Base-by-base conservation (phyloP, 495 filamentous ascomycete species). In the Xylaria flabelliformis region DNA sequence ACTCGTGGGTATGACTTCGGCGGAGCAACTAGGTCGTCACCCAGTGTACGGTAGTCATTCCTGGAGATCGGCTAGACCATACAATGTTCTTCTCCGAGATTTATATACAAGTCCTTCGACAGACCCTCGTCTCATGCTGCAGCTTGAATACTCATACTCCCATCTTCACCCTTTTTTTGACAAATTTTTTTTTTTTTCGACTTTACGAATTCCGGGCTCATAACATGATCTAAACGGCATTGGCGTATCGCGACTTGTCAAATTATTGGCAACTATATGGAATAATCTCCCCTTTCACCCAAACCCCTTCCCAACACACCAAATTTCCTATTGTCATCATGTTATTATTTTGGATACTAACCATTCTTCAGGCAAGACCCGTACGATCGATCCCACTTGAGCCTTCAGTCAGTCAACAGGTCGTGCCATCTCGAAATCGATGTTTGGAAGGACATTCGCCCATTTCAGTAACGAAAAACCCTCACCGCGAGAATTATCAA, bases 21-120 rank as follows among this genome's bases (percentile, higher is more conserved):
- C 48, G 24, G 24, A 64, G 36, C 72, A 72, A 74, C 58, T 64
- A 73, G 72, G 48, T 62, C 73, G 68, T 79, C 74, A 66, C 51
- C 76, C 46, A 61, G 77, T 58, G 67, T 70, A 76, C 75, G 69
- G 48, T 48, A 71, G 42, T 67, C 78, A 78, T 78, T 80, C 78
- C 70, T 77, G 32, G 26, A 42, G 26, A 67, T 67, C 44, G 41
- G 34, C 58, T 58, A 62, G 39, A 65, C 32, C 55, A 10, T 67
- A 50, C 41, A 2, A 69, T 81, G 55, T 74, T 71, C 1, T 72
- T 34, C 12, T 8, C 72, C 7, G 77, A 17, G 53, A 7, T 51
- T 73, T 42, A 73, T 53, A 15, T 75, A 78, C 4, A 78, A 66
- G 62, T 34, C 13, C 21, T 10, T 29, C 19, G 42, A 8, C 8